Evolutionary conservation across 345 rosid genomes (phyloP).

Genomic region (Cardamine occulta): DNA sequence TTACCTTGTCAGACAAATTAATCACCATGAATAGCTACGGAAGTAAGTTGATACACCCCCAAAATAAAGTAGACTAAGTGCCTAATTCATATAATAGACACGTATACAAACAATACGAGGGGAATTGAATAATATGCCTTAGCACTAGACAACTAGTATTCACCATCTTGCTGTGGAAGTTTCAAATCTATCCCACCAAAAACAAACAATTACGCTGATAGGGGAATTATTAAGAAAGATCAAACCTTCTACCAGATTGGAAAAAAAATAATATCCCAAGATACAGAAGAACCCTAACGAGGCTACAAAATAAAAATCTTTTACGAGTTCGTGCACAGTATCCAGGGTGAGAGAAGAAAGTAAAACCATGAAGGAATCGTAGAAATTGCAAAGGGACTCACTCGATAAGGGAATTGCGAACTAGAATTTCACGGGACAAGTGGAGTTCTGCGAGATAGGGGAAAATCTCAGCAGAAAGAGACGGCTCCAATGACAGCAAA

Average conservation of each 20-base stretch:
- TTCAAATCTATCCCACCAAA: conserved; percentile 12
- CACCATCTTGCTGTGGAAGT: background rate
- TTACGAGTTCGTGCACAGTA: conserved; percentile 19
- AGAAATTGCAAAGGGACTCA: conserved; percentile 51
- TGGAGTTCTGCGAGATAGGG: conserved; percentile 82
- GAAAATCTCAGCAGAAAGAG: conserved; percentile 75
- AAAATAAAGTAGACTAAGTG: background rate
- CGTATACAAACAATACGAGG: background rate
- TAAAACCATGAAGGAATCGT: background rate
- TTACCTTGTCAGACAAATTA: conserved; percentile 22
- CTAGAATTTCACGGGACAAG: conserved; percentile 70
- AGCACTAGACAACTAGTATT: background rate
- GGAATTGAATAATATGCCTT: background rate
- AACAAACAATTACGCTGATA: background rate
- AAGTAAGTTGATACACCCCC: conserved; percentile 5
- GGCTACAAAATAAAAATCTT: background rate
- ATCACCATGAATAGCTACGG: conserved; percentile 18
- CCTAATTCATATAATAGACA: background rate
- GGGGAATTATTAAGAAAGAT: background rate
- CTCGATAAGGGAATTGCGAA: conserved; percentile 75
- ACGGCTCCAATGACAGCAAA: conserved; percentile 62
- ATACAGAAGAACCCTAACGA: conserved; percentile 28
- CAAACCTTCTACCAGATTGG: background rate
- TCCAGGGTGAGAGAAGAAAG: background rate
- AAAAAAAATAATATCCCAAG: background rate